phyloP scores from a whole-genome alignment of 139 green algal genomes.

The Tetradesmus obliquus region DNA sequence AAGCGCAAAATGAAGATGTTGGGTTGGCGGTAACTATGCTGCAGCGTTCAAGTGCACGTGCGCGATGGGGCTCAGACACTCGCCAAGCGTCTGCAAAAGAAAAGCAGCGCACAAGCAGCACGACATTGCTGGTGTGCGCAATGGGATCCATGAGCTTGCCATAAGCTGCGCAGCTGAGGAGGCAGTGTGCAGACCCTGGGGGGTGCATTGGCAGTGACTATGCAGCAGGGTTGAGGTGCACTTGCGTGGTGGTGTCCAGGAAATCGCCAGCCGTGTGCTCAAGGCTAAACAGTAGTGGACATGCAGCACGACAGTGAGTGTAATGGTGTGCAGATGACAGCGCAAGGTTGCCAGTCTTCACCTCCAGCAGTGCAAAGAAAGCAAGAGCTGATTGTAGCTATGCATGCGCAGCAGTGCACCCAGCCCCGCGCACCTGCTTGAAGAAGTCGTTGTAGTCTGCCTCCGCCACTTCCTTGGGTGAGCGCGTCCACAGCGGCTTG shows the following conservation, averaged over 20 bases:
- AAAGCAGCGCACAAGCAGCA: background rate
- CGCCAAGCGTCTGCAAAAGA: slow-evolving; percentile 55
- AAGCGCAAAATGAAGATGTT: no score
- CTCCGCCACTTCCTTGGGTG: slow-evolving; percentile 80
- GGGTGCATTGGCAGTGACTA: no score
- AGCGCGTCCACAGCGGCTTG: slow-evolving; percentile 96
- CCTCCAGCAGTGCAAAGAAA: background rate
- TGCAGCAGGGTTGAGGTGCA: no score
- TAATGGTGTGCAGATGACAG: slow-evolving; percentile 47
- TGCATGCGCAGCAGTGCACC: background rate
- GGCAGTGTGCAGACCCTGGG: no score
- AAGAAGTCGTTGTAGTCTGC: slow-evolving; percentile 98
- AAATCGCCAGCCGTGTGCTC: slow-evolving; percentile 69
- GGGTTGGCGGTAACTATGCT: no score
- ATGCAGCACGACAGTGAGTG: background rate
- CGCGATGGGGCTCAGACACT: slow-evolving; percentile 80
- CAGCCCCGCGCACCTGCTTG: slow-evolving; percentile 69
- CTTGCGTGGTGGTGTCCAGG: slow-evolving; percentile 69
- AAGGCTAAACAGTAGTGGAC: no score
- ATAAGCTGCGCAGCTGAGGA: no score
- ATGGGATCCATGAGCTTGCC: no score
- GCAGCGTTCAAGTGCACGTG: slow-evolving; percentile 86
- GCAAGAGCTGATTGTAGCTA: background rate
- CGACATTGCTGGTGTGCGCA: slow-evolving; percentile 2
- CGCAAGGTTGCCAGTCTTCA: background rate